Evolutionary conservation across 1,284 basidiomycete species (phyloP).

Genomic region (Pseudozyma flocculosa): DNA sequence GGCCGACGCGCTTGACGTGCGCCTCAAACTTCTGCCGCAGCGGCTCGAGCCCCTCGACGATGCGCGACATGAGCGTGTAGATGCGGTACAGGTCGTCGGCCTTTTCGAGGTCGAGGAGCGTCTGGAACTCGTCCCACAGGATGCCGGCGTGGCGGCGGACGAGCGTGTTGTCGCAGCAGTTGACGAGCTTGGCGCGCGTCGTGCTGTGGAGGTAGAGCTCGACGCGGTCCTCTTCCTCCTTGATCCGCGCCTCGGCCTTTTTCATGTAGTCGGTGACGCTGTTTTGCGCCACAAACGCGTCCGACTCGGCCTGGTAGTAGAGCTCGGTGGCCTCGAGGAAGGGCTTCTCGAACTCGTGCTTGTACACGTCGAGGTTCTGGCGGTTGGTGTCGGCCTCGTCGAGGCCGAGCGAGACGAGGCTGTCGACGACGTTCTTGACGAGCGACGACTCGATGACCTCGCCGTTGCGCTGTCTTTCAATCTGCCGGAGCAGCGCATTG

Average conservation of each 20-base stretch:
- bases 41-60: slow-evolving; percentile 86
- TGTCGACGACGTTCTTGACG: slow-evolving; percentile 94
- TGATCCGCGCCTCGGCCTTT: slow-evolving; percentile 87
- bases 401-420: slow-evolving; percentile 88
- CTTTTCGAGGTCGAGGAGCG: slow-evolving; percentile 86
- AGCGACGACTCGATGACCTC: slow-evolving; percentile 89
- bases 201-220: slow-evolving; percentile 85
- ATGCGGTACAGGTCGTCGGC: slow-evolving; percentile 80
- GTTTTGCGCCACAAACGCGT: slow-evolving; percentile 84
- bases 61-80: slow-evolving; percentile 88
- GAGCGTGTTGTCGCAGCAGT: slow-evolving; percentile 87
- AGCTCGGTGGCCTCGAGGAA: slow-evolving; percentile 86
- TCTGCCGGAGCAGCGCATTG: slow-evolving; percentile 80
- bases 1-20: slow-evolving; percentile 87
- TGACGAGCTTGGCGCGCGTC: slow-evolving; percentile 65
- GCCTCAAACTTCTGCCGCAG: slow-evolving; percentile 88
- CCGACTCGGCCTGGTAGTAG: slow-evolving; percentile 89
- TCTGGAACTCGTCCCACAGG: slow-evolving; percentile 95
- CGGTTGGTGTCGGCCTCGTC: slow-evolving; percentile 89
- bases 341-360: slow-evolving; percentile 81
- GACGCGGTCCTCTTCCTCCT: slow-evolving; percentile 93
- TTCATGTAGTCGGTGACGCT: slow-evolving; percentile 94
- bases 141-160: slow-evolving; percentile 82
- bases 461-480: slow-evolving; percentile 90
- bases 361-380: slow-evolving; percentile 90